phyloP scores from a whole-genome alignment of 805 yeast species.

The Cyberlindnera suaveolens region DNA sequence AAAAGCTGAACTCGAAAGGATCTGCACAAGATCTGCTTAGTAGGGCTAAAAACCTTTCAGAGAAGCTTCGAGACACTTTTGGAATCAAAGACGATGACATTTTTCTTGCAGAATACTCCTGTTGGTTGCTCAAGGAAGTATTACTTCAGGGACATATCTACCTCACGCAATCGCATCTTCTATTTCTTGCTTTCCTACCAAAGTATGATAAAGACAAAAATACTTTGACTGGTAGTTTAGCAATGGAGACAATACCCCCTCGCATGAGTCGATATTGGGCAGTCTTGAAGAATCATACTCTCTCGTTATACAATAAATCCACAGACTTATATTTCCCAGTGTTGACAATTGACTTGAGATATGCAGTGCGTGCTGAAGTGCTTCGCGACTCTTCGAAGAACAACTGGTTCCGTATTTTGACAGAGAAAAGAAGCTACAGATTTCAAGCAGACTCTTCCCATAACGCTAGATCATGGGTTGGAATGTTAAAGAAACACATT shows the following conservation, averaged over 20 bases:
- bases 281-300: slow-evolving; percentile 58
- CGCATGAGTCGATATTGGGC: slow-evolving; percentile 64
- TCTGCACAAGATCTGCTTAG: slow-evolving; percentile 14
- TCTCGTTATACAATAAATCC: slow-evolving; percentile 63
- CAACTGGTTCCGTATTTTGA: slow-evolving; percentile 50
- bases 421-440: slow-evolving; percentile 50
- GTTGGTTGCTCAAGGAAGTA: slow-evolving; percentile 81
- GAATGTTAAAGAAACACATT: slow-evolving; percentile 63
- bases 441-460: slow-evolving; percentile 69
- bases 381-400: slow-evolving; percentile 22
- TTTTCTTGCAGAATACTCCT: slow-evolving; percentile 56
- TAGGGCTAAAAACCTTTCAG: slow-evolving; percentile 31
- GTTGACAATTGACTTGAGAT: slow-evolving; percentile 63
- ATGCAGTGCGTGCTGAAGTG: slow-evolving; percentile 56
- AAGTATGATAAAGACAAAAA: slow-evolving; percentile 35
- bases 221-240: slow-evolving; percentile 44
- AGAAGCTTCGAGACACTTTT: slow-evolving; percentile 32
- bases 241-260: slow-evolving; percentile 30
- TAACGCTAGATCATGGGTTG: slow-evolving; percentile 78
- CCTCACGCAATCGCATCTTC: slow-evolving; percentile 54
- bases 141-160: slow-evolving; percentile 81
- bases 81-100: slow-evolving; percentile 47
- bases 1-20: slow-evolving; percentile 7
- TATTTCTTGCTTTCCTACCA: slow-evolving; percentile 80
- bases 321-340: slow-evolving; percentile 83